Evolutionary conservation across 2,329 filamentous ascomycete species (phyloP), one percentile per base, ranked within the genome.

Genomic region (Onygenales sp.): DNA sequence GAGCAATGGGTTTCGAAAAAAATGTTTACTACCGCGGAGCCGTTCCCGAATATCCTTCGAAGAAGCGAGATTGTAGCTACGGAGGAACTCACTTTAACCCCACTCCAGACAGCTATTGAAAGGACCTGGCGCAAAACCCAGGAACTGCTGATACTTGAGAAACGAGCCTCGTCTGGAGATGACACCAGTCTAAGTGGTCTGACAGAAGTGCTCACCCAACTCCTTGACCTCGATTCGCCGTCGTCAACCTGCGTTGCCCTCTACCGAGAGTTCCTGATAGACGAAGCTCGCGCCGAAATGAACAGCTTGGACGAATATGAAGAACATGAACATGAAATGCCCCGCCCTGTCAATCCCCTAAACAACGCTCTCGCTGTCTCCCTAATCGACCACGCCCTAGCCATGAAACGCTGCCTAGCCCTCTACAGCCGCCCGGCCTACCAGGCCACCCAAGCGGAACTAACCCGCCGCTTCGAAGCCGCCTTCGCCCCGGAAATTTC

Each of bases 11-110:
- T 89, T 0, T 87, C 95, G 66, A 97, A 96, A 75, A 79, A 84
- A 0, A 71, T 96, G 1, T 95, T 89, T 67, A 87, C 83, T 0
- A 92, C 90, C 0, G 85, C 84, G 0, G 91, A 96, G 62, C 72
- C 85, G 0, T 97, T 97, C 72, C 93, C 92, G 0, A 96, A 91
- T 1, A 94, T 97, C 48, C 74, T 96, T 31, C 82, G 89, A 34
- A 82, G 91, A 52, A 95, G 88, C 61, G 91, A 96, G 70, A 87
- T 97, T 56, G 72, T 94, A 11, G 75, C 81, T 6, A 77, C 80
- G 1, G 80, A 84, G 14, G 84, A 85, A 48, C 68, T 89, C 14
- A 77, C 77, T 9, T 75, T 96, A 31, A 80, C 80, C 34, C 84
- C 91, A 6, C 76, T 93, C 54, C 87, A 96, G 69, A 91, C 89